Evolutionary conservation across 169 alveolate species (phyloP).

Genomic region (Amoebophrya sp.): DNA sequence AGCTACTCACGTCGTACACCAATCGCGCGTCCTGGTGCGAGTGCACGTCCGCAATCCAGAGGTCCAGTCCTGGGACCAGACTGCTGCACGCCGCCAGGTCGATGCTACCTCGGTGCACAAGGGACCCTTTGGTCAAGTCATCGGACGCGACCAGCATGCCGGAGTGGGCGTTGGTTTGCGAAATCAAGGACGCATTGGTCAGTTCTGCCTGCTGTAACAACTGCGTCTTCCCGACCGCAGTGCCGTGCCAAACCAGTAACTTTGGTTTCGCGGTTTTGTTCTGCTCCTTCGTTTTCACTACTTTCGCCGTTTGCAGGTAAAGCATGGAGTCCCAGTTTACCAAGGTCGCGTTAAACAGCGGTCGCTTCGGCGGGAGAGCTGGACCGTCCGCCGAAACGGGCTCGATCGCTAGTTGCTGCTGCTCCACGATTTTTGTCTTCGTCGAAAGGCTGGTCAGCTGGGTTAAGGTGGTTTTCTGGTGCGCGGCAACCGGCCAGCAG

Average conservation of each 20-base stretch:
- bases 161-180: not conserved
- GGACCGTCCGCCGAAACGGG: too few species aligned
- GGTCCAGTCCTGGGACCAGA: not conserved
- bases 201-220: not conserved
- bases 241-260: not conserved
- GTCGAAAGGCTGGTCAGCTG: too few species aligned
- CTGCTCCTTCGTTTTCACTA: not conserved
- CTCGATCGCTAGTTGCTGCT: too few species aligned
- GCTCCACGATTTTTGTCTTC: too few species aligned
- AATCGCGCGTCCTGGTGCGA: not conserved
- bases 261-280: not conserved
- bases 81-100: slow-evolving; percentile 11
- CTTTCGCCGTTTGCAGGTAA: not conserved
- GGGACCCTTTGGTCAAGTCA: not conserved
- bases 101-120: not conserved
- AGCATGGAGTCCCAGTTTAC: not conserved
- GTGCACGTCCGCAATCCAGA: slow-evolving; percentile 13
- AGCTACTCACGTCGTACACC: not conserved
- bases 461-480: not conserved
- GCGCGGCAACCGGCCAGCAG: not conserved
- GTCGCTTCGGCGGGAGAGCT: not conserved
- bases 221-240: not conserved
- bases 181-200: not conserved
- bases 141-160: not conserved
- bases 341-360: not conserved